These are phyloP conservation scores for Aspergillus sp. DNA, from an alignment of 2,329 filamentous ascomycete genomes.

Conservation along the genomic window DNA sequence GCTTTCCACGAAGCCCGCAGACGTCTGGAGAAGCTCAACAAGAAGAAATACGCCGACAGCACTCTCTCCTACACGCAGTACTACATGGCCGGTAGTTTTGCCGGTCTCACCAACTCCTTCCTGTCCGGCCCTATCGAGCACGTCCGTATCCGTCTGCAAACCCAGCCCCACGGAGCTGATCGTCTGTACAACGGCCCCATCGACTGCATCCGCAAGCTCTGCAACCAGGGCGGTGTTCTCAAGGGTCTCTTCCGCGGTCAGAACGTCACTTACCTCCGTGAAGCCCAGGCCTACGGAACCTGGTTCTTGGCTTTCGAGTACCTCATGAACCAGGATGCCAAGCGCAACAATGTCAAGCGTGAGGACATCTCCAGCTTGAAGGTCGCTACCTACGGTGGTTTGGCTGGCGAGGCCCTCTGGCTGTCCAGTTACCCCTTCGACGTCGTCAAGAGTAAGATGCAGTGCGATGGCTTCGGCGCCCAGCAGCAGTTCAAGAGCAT, in stretches of 20 bases:
- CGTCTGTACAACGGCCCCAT: constrained; percentile 80
- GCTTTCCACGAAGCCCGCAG: constrained; percentile 92
- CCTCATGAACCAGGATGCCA: constrained; percentile 87
- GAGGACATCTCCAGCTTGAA: constrained; percentile 80
- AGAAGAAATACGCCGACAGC: constrained; percentile 43
- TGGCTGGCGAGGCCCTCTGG: constrained; percentile 94
- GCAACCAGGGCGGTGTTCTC: constrained; percentile 66
- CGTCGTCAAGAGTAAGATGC: constrained; percentile 99
- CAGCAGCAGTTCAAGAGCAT: constrained; percentile 74
- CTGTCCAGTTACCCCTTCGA: constrained; percentile 92
- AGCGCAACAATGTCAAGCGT: constrained; percentile 72
- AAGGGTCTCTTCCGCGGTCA: constrained; percentile 83
- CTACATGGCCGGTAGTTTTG: constrained; percentile 87
- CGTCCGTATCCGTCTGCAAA: constrained; percentile 92
- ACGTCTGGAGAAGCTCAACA: constrained; percentile 76
- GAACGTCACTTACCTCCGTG: constrained; percentile 79
- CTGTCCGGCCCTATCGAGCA: constrained; percentile 94
- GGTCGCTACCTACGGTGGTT: constrained; percentile 85
- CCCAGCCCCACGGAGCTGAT: constrained; percentile 82
- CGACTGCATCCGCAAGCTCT: constrained; percentile 87
- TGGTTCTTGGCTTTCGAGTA: constrained; percentile 97
- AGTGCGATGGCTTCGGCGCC: constrained; percentile 85
- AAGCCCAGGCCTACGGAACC: constrained; percentile 90
- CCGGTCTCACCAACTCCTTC: constrained; percentile 83
- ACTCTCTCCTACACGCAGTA: constrained; percentile 80